A percentile compares a stretch with the other conserved stretches of the same genome.
Evolutionary conservation across 108 stramenopile genomes (phyloP).

Genomic region (Skeletonema marinoi): DNA sequence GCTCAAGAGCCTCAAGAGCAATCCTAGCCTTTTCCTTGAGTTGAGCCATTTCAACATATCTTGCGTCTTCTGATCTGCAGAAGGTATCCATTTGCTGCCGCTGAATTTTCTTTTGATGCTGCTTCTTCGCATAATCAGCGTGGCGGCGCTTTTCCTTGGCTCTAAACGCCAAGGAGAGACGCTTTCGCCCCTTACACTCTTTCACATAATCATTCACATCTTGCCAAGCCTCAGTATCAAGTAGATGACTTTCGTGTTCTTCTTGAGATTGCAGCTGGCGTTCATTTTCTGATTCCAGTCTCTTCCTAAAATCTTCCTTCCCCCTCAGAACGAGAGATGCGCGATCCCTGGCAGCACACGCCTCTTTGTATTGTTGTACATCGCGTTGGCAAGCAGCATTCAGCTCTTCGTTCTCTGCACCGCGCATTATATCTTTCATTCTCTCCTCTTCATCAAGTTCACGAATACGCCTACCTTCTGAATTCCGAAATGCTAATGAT

Average conservation of each 20-base stretch:
- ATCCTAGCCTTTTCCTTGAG: constrained; percentile 67
- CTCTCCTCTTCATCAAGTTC: constrained; percentile 67
- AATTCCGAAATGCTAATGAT: constrained; percentile 66
- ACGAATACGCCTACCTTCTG: constrained; percentile 59
- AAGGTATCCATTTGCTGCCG: constrained; percentile 43
- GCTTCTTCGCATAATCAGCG: constrained; percentile 51
- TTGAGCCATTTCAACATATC: constrained; percentile 66
- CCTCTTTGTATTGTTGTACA: constrained; percentile 68
- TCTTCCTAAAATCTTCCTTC: constrained; percentile 59
- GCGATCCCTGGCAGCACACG: constrained; percentile 67
- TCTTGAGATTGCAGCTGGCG: constrained; percentile 40
- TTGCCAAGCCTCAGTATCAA: constrained; percentile 65
- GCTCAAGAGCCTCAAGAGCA: constrained; percentile 60
- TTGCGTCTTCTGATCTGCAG: constrained; percentile 59
- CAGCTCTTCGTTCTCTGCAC: constrained; percentile 57
- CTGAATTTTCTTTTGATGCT: constrained; percentile 47
- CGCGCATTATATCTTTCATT: constrained; percentile 33
- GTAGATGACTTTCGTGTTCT: constrained; percentile 56
- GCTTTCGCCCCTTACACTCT: constrained; percentile 68
- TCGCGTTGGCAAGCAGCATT: constrained; percentile 71
- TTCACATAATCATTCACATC: constrained; percentile 82
- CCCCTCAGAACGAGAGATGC: constrained; percentile 68
- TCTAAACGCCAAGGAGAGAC: constrained; percentile 76
- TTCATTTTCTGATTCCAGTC: constrained; percentile 59
- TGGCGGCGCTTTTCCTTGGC: constrained; percentile 79